These are phyloP conservation scores for Geotrichum aggregatum DNA, from an alignment of 1,139 yeast genomes.

Conservation along the genomic window DNA sequence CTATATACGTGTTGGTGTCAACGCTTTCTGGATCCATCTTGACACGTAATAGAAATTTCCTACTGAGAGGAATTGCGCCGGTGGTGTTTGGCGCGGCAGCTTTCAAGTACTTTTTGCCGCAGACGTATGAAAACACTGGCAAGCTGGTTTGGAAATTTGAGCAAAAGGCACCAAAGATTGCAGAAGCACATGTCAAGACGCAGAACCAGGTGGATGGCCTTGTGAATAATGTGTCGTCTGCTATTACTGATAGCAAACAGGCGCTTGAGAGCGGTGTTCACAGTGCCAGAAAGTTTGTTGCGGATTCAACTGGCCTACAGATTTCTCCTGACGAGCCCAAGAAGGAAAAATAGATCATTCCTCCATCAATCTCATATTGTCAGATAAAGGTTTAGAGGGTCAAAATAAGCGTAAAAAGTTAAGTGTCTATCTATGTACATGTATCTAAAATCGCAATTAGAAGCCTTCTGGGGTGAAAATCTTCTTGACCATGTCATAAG, in stretches of 20 bases:
- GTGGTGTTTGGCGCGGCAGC: constrained; percentile 62
- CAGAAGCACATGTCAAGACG: constrained; percentile 57
- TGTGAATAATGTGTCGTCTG: constrained; percentile 44
- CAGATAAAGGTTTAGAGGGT: no score
- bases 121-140: constrained; percentile 64
- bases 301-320: constrained; percentile 54
- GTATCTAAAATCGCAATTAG: no score
- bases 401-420: no score
- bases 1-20: constrained; percentile 69
- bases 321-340: constrained; percentile 17
- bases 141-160: constrained; percentile 64
- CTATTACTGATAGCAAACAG: constrained; percentile 38
- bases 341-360: no score
- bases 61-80: constrained; percentile 61
- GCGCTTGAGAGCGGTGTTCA: constrained; percentile 43
- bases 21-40: constrained; percentile 74
- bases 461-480: constrained; percentile 36
- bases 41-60: constrained; percentile 64
- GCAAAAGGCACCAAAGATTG: constrained; percentile 60
- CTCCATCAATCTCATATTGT: no score
- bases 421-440: neutral
- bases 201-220: constrained; percentile 48
- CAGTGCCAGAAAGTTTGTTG: constrained; percentile 48
- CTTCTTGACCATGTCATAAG: constrained; percentile 83
- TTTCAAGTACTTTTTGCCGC: constrained; percentile 72